These are phyloP conservation scores for Metschnikowia gelsemii DNA, from an alignment of 805 yeast genomes.

Conservation along the genomic window DNA sequence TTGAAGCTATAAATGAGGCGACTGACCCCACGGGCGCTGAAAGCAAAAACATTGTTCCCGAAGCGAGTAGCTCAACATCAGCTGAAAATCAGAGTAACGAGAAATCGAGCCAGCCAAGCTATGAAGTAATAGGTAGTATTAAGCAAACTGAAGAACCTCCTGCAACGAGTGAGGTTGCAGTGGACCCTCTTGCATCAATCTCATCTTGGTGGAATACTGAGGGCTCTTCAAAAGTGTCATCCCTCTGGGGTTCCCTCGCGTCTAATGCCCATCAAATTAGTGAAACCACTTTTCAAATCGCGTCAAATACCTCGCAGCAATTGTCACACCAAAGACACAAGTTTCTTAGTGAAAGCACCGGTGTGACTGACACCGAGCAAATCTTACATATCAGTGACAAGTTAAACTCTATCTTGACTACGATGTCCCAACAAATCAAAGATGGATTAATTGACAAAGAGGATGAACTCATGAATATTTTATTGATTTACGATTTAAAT, in stretches of 20 bases:
- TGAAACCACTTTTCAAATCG: constrained; percentile 51
- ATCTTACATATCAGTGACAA: constrained; percentile 28
- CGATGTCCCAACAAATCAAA: constrained; percentile 43
- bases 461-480: constrained; percentile 41
- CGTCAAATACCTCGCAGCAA: constrained; percentile 45
- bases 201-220: constrained; percentile 75
- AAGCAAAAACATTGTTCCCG: background rate
- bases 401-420: constrained; percentile 33
- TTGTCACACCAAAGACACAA: constrained; percentile 41
- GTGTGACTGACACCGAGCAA: constrained; percentile 27
- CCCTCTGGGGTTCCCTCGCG: constrained; percentile 68
- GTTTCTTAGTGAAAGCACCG: constrained; percentile 27
- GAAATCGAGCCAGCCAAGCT: background rate
- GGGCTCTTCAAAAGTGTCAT: constrained; percentile 64
- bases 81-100: background rate
- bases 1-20: background rate
- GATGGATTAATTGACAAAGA: constrained; percentile 59
- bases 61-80: background rate
- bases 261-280: constrained; percentile 48
- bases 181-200: constrained; percentile 64
- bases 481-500: constrained; percentile 62
- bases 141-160: background rate
- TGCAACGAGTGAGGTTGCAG: constrained; percentile 4
- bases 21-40: background rate
- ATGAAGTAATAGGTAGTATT: background rate